Conservation (phyloP, 257 asterid species). For the Lycium ferocissimum region DNA sequence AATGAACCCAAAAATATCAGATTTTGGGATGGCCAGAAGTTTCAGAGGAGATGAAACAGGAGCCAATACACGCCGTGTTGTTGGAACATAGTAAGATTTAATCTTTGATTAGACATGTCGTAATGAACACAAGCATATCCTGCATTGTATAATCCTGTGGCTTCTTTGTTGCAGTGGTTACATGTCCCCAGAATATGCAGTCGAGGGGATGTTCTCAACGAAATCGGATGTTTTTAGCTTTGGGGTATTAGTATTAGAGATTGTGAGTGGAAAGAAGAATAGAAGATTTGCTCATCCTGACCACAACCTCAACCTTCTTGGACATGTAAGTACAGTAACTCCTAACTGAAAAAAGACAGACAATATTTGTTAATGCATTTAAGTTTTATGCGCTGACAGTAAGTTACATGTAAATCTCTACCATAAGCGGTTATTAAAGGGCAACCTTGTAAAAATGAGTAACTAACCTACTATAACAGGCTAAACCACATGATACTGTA, state of each 20-base stretch:
- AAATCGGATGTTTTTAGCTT: slow-evolving; percentile 51
- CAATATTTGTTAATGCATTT: too few relatives aligned
- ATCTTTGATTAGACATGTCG: too few relatives aligned
- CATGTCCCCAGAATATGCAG: slow-evolving; percentile 46
- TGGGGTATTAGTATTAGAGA: slow-evolving; percentile 43
- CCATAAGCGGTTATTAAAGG: too few relatives aligned
- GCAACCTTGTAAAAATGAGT: too few relatives aligned
- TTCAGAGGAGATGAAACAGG: slow-evolving; percentile 52
- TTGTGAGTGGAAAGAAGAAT: slow-evolving; percentile 43
- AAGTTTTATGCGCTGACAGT: too few relatives aligned
- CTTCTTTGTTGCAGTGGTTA: slow-evolving; percentile 33
- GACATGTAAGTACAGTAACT: slow-evolving; percentile 33
- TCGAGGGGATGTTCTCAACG: slow-evolving; percentile 41
- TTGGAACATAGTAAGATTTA: slow-evolving; percentile 59
- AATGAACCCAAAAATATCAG: slow-evolving; percentile 63
- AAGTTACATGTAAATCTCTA: too few relatives aligned
- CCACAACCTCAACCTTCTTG: slow-evolving; percentile 27
- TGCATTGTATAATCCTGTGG: not conserved
- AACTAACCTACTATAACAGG: too few relatives aligned
- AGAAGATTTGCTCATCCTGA: slow-evolving; percentile 39
- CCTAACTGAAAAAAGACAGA: not conserved
- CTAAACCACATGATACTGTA: too few relatives aligned
- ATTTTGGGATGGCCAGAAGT: slow-evolving; percentile 58
- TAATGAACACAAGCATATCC: not conserved
- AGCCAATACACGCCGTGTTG: slow-evolving; percentile 53